phyloP scores from a whole-genome alignment of 2,329 filamentous ascomycete genomes.

The Calonectria fujianensis region DNA sequence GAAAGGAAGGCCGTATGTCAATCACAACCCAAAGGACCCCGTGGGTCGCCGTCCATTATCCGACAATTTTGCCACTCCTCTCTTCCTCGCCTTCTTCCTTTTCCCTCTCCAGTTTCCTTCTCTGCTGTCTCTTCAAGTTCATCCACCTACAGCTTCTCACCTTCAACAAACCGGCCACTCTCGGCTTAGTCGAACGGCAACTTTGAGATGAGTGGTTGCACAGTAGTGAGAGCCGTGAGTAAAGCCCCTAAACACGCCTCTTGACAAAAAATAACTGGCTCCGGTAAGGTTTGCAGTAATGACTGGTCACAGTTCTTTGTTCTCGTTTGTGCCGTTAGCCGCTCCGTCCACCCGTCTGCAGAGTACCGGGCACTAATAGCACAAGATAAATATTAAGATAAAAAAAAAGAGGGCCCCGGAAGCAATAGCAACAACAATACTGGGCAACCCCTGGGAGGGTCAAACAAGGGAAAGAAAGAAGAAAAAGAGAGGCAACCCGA shows the following conservation, averaged over 20 bases:
- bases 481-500: slow-evolving; percentile 4
- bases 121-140: slow-evolving; percentile 28
- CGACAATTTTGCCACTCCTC: slow-evolving; percentile 39
- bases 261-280: slow-evolving; percentile 40
- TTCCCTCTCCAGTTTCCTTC: slow-evolving; percentile 27
- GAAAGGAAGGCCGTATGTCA: slow-evolving; percentile 38
- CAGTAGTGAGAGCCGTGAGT: slow-evolving; percentile 1
- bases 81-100: slow-evolving; percentile 30
- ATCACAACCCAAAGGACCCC: slow-evolving; percentile 43
- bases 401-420: slow-evolving; percentile 18
- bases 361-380: slow-evolving; percentile 35
- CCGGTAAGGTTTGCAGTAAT: slow-evolving; percentile 35
- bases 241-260: slow-evolving; percentile 52
- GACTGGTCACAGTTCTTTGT: slow-evolving; percentile 49
- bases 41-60: slow-evolving; percentile 50
- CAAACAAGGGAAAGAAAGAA: slow-evolving; percentile 21
- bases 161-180: slow-evolving; percentile 16
- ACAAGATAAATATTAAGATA: slow-evolving; percentile 13
- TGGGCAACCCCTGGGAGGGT: not conserved
- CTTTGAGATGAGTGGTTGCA: not conserved
- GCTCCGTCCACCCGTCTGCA: slow-evolving; percentile 45
- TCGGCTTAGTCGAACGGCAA: slow-evolving; percentile 15
- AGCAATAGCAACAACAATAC: slow-evolving; percentile 16
- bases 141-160: slow-evolving; percentile 26
- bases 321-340: slow-evolving; percentile 48